Evolutionary conservation across 2,329 filamentous ascomycete species (phyloP), one percentile per base, ranked within the genome.

Genomic region (Neofusicoccum kwambonambiense): DNA sequence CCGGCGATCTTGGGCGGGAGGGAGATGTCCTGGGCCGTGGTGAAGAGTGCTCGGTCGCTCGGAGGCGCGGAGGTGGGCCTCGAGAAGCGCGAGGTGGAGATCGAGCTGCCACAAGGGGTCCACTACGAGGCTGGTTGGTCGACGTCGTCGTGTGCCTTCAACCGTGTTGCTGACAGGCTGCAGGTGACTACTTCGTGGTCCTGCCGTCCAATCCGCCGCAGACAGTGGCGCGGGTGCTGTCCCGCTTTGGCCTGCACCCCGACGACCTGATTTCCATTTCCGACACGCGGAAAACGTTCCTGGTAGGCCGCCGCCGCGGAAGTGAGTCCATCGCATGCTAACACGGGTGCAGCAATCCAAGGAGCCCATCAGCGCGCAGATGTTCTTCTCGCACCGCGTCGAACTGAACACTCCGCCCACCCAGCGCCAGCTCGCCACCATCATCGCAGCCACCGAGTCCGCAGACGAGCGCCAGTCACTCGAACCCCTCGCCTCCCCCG

Each of bases 401-500:
- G 69, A 70, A 37, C 67, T 69, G 22, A 64, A 62, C 51, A 67
- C 68, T 2, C 69, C 69, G 0, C 62, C 60, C 1, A 66, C 68
- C 15, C 67, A 69, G 44, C 65, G 65, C 37, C 68, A 69, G 39
- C 65, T 70, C 31, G 62, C 65, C 58, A 57, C 57, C n/a, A 62
- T 70, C 42, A 27, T 60, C 31, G 61, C 67, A 8, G 12, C 35
- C 17, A 60, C 54, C 17, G 64, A 65, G 1, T 64, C 65, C 27
- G 64, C 67, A 17, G 13, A 49, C 19, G 64, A 66, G 13, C 64
- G 62, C 39, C 3, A 7, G 0, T 58, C 54, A 2, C 37, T 61
- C 34, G 3, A n/a, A 3, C 6, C 17, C 17, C 42, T 61, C 6
- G 17, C 57, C 2, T 0, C 15, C n/a, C 0, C 4, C 17, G 0